Evolutionary conservation across 768 basidiomycete genomes (phyloP), one percentile per base, ranked within the genome.

Genomic region (Tylopilus sp.): DNA sequence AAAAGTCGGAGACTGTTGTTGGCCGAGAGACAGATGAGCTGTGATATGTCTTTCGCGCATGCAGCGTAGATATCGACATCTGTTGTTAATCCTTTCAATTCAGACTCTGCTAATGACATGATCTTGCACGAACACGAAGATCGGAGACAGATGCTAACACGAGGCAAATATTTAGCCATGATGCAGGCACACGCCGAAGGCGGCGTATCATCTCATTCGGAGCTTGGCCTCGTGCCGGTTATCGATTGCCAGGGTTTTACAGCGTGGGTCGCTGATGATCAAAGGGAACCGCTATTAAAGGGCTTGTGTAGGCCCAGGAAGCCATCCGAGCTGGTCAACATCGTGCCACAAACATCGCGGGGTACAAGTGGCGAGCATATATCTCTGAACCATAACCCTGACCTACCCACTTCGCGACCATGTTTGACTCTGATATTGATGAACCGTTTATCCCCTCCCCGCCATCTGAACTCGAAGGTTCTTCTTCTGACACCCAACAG

Each of bases 21-120:
- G 62, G 64, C 16, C 64, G 66, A 25, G 69, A 64, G 14, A 54
- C 63, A 29, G 73, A 76, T 56, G 80, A 81, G 64, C 72, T 82
- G 54, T 82, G 71, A 73, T 51, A 40, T 33, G 40, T 30, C n/a
- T 50, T 11, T 31, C 46, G 50, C 36, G 30, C 48, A 29, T 40
- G n/a, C 16, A 45, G 52, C 30, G 48, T 58, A 57, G 52, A 58
- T 51, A 53, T 42, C 30, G 55, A n/a, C 21, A 48, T 56, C 31
- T 63, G 46, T 52, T 53, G 44, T 56, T 65, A 46, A 58, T 55
- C 57, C 57, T 46, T 48, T 58, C n/a, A 3, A 36, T 34, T 56
- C 33, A 36, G 44, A 37, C 17, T n/a, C 16, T 53, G 19, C 53
- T 60, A 55, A 67, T 67, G 46, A 50, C 37, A 51, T 45, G 51